A percentile compares a stretch with the other conserved stretches of the same genome.
These are phyloP conservation scores for Collybiopsis luxurians DNA, from an alignment of 768 basidiomycete species.

Conservation along the genomic window DNA sequence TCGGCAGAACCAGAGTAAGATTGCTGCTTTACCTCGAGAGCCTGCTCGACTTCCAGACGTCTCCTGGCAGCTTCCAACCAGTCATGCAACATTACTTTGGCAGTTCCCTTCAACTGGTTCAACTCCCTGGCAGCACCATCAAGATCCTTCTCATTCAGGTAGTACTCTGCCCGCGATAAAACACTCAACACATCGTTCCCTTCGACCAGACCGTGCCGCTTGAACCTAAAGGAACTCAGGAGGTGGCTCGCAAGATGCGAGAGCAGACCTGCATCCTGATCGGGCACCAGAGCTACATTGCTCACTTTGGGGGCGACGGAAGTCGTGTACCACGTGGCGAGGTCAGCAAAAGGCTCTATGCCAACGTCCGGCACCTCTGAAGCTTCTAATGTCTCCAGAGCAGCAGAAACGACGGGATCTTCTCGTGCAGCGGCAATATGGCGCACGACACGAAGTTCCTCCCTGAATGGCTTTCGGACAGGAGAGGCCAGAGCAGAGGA, in stretches of 20 bases:
- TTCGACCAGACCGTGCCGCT: conserved; percentile 71
- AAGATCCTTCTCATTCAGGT: conserved; percentile 89
- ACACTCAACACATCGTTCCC: conserved; percentile 87
- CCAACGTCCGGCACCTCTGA: conserved; percentile 76
- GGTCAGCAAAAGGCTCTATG: conserved; percentile 86
- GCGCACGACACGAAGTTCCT: conserved; percentile 81
- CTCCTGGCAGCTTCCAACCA: conserved; percentile 90
- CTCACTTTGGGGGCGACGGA: conserved; percentile 82
- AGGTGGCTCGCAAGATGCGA: conserved; percentile 82
- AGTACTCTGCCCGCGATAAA: conserved; percentile 83
- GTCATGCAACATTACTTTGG: conserved; percentile 70
- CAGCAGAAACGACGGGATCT: conserved; percentile 62
- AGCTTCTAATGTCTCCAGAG: conserved; percentile 65
- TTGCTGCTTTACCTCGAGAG: conserved; percentile 63
- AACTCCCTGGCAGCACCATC: conserved; percentile 88
- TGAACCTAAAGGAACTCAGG: conserved; percentile 75
- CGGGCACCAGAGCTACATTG: conserved; percentile 90
- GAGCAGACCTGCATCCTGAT: conserved; percentile 83
- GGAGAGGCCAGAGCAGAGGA: conserved; percentile 62
- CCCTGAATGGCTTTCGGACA: conserved; percentile 79
- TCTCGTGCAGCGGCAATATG: conserved; percentile 70
- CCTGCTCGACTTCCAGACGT: conserved; percentile 89
- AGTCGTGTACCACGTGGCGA: conserved; percentile 87
- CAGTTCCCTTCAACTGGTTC: conserved; percentile 85
- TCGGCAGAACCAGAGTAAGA: neutral